Conservation (phyloP, 2,329 filamentous ascomycete genomes). For the Fusarium sp. region DNA sequence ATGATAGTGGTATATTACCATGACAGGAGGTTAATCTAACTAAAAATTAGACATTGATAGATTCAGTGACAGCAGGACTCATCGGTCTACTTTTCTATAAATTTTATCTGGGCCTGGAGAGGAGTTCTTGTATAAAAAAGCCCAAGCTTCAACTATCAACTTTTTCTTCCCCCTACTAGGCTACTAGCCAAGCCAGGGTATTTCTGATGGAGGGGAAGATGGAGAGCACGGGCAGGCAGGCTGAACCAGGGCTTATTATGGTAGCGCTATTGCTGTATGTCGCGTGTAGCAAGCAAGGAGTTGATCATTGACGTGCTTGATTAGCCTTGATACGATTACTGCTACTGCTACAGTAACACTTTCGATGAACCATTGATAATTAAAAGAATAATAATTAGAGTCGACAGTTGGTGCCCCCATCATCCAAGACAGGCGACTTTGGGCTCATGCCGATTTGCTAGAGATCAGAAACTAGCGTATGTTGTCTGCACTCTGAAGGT, state of each 20-base stretch:
- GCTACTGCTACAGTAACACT: not conserved
- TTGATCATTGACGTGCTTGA: not conserved
- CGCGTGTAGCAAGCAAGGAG: not conserved
- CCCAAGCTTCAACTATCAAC: not conserved
- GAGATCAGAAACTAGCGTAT: constrained; percentile 22
- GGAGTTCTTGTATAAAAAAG: not conserved
- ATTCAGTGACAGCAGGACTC: not conserved
- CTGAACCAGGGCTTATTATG: not conserved
- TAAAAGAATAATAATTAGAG: constrained; percentile 4
- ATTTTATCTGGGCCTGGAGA: not conserved
- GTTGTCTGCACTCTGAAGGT: constrained; percentile 10
- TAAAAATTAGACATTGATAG: not conserved
- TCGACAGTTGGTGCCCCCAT: not conserved
- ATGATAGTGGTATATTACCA: not conserved
- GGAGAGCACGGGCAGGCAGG: not conserved
- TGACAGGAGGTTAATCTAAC: not conserved
- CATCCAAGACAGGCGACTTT: constrained; percentile 20
- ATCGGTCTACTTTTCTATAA: not conserved
- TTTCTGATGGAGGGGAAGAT: not conserved
- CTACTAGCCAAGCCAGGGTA: not conserved
- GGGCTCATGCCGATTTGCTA: constrained; percentile 28
- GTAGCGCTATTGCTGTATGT: not conserved
- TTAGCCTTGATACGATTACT: not conserved
- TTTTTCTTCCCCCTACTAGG: not conserved
- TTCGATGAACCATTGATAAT: not conserved